Evolutionary conservation across 805 yeast genomes (phyloP).

Genomic region (Sungouiozyma ichnusensis): DNA sequence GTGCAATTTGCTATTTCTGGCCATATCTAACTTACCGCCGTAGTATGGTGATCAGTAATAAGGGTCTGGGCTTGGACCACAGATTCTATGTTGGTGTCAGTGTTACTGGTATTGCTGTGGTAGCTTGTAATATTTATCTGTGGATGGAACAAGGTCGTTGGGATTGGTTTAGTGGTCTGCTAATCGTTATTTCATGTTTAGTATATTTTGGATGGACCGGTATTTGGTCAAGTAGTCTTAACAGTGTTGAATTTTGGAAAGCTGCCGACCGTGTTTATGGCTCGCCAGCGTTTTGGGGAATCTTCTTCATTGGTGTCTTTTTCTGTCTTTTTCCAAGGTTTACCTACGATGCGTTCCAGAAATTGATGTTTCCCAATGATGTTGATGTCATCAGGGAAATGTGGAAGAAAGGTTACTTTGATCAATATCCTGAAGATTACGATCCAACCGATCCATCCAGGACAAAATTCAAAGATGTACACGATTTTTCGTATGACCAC

Average conservation of each 20-base stretch:
- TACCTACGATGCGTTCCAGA: conserved; percentile 43
- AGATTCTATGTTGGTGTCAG: conserved; percentile 64
- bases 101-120: conserved; percentile 56
- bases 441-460: conserved; percentile 79
- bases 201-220: conserved; percentile 72
- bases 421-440: conserved; percentile 52
- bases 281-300: conserved; percentile 54
- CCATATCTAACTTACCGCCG: conserved; percentile 48
- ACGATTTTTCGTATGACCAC: not conserved
- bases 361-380: conserved; percentile 52
- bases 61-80: conserved; percentile 56
- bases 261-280: conserved; percentile 61
- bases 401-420: conserved; percentile 54
- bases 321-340: conserved; percentile 62
- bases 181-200: conserved; percentile 47
- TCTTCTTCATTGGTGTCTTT: conserved; percentile 49
- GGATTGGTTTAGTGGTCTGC: conserved; percentile 64
- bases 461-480: conserved; percentile 29
- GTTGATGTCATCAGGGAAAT: conserved; percentile 67
- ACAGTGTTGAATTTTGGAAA: conserved; percentile 54
- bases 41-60: conserved; percentile 36
- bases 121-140: conserved; percentile 57
- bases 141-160: conserved; percentile 62
- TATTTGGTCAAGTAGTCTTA: conserved; percentile 53
- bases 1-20: conserved; percentile 61